Percentiles rank a stretch among this genome's conserved stretches.
These are phyloP conservation scores for Grammothele lineata DNA, from an alignment of 768 basidiomycete species.

Conservation along the genomic window DNA sequence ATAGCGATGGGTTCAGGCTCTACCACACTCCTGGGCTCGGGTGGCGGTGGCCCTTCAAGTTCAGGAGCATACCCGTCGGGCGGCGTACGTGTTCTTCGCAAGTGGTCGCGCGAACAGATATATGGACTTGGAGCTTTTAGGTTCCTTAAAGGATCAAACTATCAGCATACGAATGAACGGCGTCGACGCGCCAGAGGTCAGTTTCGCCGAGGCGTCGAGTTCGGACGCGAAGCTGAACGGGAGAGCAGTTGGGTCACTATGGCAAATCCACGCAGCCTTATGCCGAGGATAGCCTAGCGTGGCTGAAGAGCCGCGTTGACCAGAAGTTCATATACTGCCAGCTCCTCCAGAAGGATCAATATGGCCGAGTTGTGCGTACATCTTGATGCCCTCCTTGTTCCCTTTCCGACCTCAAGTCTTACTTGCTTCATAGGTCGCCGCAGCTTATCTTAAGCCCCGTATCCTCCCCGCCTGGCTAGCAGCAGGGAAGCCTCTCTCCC, in stretches of 20 bases:
- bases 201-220: no score
- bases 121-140: no score
- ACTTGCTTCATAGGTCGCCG: conserved; percentile 50
- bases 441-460: conserved; percentile 47
- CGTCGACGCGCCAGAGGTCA: conserved; percentile 89
- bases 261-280: conserved; percentile 77
- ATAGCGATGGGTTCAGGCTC: conserved; percentile 83
- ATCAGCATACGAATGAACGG: conserved; percentile 87
- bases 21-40: conserved; percentile 82
- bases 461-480: conserved; percentile 47
- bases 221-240: no score
- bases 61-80: conserved; percentile 57
- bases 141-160: conserved; percentile 51
- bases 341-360: conserved; percentile 75
- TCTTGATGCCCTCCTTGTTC: background rate
- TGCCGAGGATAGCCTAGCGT: conserved; percentile 66
- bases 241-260: conserved; percentile 68
- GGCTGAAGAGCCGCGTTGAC: conserved; percentile 56
- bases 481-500: conserved; percentile 45
- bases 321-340: conserved; percentile 68
- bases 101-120: background rate
- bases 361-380: conserved; percentile 66
- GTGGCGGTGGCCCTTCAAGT: conserved; percentile 69
- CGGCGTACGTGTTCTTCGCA: conserved; percentile 34
- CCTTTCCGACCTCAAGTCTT: background rate